phyloP scores from a whole-genome alignment of 2,329 filamentous ascomycete genomes.

The Monilinia fructicola region DNA sequence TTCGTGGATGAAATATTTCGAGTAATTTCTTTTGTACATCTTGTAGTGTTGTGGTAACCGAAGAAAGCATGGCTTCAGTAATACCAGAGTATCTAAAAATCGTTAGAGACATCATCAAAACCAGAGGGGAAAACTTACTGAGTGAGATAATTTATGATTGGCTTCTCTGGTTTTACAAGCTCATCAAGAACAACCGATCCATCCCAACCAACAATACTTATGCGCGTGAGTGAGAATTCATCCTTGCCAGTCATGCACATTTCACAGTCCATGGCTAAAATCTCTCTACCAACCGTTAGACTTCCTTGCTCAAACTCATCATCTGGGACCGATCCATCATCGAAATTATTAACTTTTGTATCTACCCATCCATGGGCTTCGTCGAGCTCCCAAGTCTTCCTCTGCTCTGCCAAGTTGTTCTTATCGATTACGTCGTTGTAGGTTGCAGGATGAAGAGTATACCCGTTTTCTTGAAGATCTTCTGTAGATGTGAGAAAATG shows the following conservation, averaged over 20 bases:
- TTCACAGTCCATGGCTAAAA: slow-evolving; percentile 89
- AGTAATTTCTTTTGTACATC: slow-evolving; percentile 82
- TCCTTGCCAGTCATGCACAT: slow-evolving; percentile 89
- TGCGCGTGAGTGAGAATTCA: slow-evolving; percentile 80
- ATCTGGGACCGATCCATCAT: slow-evolving; percentile 68
- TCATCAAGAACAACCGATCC: slow-evolving; percentile 81
- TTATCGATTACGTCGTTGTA: slow-evolving; percentile 59
- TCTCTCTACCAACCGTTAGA: slow-evolving; percentile 74
- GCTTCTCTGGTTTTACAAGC: slow-evolving; percentile 83
- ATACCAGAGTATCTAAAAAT: slow-evolving; percentile 74
- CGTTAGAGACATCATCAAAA: slow-evolving; percentile 31
- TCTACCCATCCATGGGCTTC: slow-evolving; percentile 75
- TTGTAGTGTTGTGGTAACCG: slow-evolving; percentile 76
- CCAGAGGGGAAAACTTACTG: slow-evolving; percentile 44
- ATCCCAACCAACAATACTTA: slow-evolving; percentile 85
- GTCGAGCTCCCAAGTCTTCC: slow-evolving; percentile 51
- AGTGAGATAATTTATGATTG: slow-evolving; percentile 92
- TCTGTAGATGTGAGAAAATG: slow-evolving; percentile 70
- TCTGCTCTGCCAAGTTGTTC: slow-evolving; percentile 51
- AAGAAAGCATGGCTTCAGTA: slow-evolving; percentile 77
- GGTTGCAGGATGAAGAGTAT: slow-evolving; percentile 76
- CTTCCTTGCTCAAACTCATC: slow-evolving; percentile 74
- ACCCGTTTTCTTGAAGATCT: slow-evolving; percentile 81
- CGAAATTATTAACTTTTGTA: slow-evolving; percentile 64
- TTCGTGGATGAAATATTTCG: slow-evolving; percentile 66